Conservation (phyloP, 345 rosid species). For the Sonneratia caseolaris region DNA sequence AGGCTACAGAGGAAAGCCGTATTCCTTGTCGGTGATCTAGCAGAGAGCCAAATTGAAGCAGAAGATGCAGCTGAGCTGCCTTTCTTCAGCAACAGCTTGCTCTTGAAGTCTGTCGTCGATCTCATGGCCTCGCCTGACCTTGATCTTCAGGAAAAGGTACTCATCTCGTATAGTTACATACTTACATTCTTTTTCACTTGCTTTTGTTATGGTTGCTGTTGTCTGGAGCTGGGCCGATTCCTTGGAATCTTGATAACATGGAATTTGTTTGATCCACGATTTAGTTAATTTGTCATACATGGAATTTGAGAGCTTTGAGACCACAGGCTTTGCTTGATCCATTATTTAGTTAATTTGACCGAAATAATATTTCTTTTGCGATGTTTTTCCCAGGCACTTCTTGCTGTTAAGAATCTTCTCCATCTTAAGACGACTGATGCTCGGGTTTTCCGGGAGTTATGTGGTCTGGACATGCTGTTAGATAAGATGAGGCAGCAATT, state of each 20-base stretch:
- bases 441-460: constrained; percentile 51
- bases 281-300: neutral
- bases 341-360: neutral
- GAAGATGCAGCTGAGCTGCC: constrained; percentile 32
- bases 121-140: constrained; percentile 48
- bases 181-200: neutral
- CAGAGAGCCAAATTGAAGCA: constrained; percentile 48
- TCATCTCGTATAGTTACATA: neutral
- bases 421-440: constrained; percentile 53
- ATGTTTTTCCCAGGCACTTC: constrained; percentile 48
- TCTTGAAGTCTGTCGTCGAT: constrained; percentile 76
- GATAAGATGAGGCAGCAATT: constrained; percentile 60
- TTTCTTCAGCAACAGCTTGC: constrained; percentile 39
- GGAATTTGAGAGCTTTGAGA: neutral
- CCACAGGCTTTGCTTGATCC: neutral
- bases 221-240: neutral
- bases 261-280: neutral
- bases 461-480: constrained; percentile 56
- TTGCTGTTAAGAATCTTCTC: constrained; percentile 63
- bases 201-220: neutral
- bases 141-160: constrained; percentile 91
- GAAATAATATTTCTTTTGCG: neutral
- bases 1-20: constrained; percentile 72
- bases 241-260: neutral
- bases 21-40: constrained; percentile 66